Conservation (phyloP, 768 basidiomycete genomes). For the Termitomyces sp. region DNA sequence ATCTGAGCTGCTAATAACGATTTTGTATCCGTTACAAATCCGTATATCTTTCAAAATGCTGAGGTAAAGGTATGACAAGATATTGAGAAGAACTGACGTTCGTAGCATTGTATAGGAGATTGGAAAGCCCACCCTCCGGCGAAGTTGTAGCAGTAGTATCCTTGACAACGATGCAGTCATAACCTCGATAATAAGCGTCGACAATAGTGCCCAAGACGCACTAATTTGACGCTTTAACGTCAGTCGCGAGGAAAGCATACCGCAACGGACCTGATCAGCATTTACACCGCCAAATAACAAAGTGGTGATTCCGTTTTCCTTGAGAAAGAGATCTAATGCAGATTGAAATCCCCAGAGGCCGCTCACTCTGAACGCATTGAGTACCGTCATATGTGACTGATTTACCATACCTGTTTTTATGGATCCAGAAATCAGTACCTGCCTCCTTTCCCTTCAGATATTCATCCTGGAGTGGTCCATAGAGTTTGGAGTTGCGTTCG, state of each 20-base stretch:
- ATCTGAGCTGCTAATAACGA: conserved; percentile 19
- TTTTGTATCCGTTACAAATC: conserved; percentile 39
- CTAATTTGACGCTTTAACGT: conserved; percentile 22
- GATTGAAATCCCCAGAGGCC: conserved; percentile 61
- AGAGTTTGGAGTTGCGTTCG: conserved; percentile 51
- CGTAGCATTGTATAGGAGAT: conserved; percentile 49
- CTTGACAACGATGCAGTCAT: conserved; percentile 52
- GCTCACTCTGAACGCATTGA: conserved; percentile 43
- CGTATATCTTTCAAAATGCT: conserved; percentile 33
- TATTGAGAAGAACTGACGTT: conserved; percentile 33
- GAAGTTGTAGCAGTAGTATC: conserved; percentile 63
- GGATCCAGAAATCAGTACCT: conserved; percentile 66
- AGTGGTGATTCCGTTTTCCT: conserved; percentile 57
- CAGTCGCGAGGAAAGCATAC: neutral
- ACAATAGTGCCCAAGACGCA: conserved; percentile 61
- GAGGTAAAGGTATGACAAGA: neutral
- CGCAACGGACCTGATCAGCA: conserved; percentile 47
- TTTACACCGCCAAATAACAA: conserved; percentile 63
- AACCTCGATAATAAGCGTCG: conserved; percentile 60
- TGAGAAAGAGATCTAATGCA: conserved; percentile 55
- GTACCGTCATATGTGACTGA: neutral
- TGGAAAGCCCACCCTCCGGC: conserved; percentile 49
- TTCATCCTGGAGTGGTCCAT: conserved; percentile 55
- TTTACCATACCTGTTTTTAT: conserved; percentile 52
- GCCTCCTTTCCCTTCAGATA: conserved; percentile 44